These are phyloP conservation scores for Bisporella sp. DNA, from an alignment of 2,329 filamentous ascomycete genomes.

Conservation along the genomic window DNA sequence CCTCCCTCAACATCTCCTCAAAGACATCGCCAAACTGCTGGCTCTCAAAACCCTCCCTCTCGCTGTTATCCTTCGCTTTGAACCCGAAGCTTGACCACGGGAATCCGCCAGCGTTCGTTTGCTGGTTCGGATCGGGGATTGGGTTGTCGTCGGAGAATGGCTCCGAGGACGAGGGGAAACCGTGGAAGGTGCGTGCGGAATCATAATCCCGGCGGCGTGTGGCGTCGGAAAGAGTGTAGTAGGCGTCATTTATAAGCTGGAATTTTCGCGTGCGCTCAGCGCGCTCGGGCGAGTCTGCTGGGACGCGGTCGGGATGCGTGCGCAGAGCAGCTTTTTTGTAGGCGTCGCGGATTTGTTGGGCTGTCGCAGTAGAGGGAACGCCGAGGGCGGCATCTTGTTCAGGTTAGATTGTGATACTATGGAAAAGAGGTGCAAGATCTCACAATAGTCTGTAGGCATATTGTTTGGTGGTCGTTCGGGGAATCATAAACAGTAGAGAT, in stretches of 20 bases:
- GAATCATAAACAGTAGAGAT: too few species aligned
- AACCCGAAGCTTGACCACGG: slow-evolving; percentile 70
- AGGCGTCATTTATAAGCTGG: slow-evolving; percentile 88
- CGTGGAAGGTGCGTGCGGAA: slow-evolving; percentile 55
- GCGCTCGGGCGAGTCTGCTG: slow-evolving; percentile 77
- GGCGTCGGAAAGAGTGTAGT: slow-evolving; percentile 82
- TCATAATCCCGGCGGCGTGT: slow-evolving; percentile 79
- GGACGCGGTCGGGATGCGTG: slow-evolving; percentile 87
- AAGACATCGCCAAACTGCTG: slow-evolving; percentile 86
- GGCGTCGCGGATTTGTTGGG: slow-evolving; percentile 82
- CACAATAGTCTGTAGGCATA: slow-evolving; percentile 34
- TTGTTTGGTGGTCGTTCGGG: not conserved
- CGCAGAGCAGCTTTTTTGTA: slow-evolving; percentile 92
- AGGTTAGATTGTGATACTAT: slow-evolving; percentile 2
- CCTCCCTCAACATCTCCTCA: slow-evolving; percentile 82
- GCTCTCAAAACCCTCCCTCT: slow-evolving; percentile 55
- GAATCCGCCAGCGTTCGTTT: slow-evolving; percentile 42
- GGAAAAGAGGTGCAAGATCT: slow-evolving; percentile 9
- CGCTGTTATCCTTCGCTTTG: slow-evolving; percentile 35
- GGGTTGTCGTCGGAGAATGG: slow-evolving; percentile 33
- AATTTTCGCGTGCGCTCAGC: slow-evolving; percentile 76
- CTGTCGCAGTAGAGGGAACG: slow-evolving; percentile 64
- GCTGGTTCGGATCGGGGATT: slow-evolving; percentile 32
- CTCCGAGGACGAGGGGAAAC: slow-evolving; percentile 31
- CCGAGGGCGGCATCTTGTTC: slow-evolving; percentile 65